These are phyloP conservation scores for Monosporascus sp. DNA, from an alignment of 2,329 filamentous ascomycete species.

Conservation along the genomic window DNA sequence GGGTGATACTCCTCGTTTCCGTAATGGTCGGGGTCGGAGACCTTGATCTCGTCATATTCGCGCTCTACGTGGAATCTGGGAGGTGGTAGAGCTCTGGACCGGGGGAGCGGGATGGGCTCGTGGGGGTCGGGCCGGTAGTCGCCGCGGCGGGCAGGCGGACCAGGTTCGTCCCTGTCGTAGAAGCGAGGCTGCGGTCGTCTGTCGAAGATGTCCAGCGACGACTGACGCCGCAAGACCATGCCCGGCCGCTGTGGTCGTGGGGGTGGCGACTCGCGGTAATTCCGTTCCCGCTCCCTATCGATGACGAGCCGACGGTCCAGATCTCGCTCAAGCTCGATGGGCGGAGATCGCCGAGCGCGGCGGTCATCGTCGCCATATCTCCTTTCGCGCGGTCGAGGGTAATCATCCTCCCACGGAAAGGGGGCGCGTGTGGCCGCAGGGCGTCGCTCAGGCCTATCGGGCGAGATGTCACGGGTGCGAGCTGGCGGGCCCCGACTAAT, in stretches of 20 bases:
- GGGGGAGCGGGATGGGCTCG: constrained; percentile 64
- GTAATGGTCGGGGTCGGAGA: constrained; percentile 63
- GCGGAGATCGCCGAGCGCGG: constrained; percentile 29
- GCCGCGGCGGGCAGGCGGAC: constrained; percentile 45
- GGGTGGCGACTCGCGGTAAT: constrained; percentile 43
- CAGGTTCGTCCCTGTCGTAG: constrained; percentile 49
- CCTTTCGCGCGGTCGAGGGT: constrained; percentile 40
- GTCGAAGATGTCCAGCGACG: constrained; percentile 86
- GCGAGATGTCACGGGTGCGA: constrained; percentile 39
- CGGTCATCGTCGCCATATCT: constrained; percentile 52
- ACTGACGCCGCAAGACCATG: constrained; percentile 70
- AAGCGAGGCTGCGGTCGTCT: constrained; percentile 54
- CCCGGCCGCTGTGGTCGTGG: constrained; percentile 55
- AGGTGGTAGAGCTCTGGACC: constrained; percentile 55
- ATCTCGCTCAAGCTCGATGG: constrained; percentile 45
- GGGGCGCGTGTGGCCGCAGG: constrained; percentile 19
- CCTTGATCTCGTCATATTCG: constrained; percentile 60
- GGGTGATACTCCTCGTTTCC: constrained; percentile 68
- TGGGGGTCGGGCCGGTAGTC: constrained; percentile 52
- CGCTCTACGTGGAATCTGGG: constrained; percentile 52
- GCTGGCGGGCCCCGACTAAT: constrained; percentile 33
- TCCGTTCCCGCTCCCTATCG: constrained; percentile 51
- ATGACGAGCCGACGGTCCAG: constrained; percentile 41
- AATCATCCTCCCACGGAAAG: constrained; percentile 42
- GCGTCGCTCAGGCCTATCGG: constrained; percentile 41